phyloP scores from a whole-genome alignment of 140 eudicot species.

The Senecio squalidus region DNA sequence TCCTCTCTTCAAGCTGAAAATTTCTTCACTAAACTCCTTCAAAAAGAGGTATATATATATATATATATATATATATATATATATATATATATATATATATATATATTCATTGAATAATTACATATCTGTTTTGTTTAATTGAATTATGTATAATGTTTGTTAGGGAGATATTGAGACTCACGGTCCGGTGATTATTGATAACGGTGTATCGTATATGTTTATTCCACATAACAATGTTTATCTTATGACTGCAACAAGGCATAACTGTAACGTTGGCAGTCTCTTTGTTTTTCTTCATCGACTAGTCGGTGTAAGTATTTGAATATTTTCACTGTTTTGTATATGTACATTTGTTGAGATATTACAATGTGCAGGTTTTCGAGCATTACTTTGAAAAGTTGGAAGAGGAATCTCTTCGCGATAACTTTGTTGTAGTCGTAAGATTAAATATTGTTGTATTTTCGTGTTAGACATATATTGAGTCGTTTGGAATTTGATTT shows the following conservation, averaged over 20 bases:
- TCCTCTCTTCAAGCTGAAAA: neutral
- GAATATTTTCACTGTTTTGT: neutral
- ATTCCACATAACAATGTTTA: constrained; percentile 2
- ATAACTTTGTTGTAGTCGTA: constrained; percentile 5
- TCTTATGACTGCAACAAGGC: constrained; percentile 1
- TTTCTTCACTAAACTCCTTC: neutral
- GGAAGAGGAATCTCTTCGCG: constrained; percentile 8
- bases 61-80: neutral
- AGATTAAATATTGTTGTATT: neutral
- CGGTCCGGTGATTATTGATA: constrained; percentile 3
- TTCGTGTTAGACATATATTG: neutral
- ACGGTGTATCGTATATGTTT: neutral
- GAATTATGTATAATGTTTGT: no score
- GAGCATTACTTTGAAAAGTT: neutral
- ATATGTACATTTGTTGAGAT: neutral
- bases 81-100: neutral
- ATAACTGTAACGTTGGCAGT: constrained; percentile 4
- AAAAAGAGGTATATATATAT: neutral
- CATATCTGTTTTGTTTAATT: neutral
- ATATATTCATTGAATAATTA: neutral
- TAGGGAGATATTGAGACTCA: constrained; percentile 5
- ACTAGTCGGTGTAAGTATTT: neutral
- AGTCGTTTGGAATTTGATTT: neutral
- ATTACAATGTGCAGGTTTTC: constrained; percentile 2
- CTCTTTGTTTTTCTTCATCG: constrained; percentile 5